Percentiles rank a stretch among this genome's conserved stretches.
phyloP scores from a whole-genome alignment of 768 basidiomycete genomes.

The Naematelia aurantialba region DNA sequence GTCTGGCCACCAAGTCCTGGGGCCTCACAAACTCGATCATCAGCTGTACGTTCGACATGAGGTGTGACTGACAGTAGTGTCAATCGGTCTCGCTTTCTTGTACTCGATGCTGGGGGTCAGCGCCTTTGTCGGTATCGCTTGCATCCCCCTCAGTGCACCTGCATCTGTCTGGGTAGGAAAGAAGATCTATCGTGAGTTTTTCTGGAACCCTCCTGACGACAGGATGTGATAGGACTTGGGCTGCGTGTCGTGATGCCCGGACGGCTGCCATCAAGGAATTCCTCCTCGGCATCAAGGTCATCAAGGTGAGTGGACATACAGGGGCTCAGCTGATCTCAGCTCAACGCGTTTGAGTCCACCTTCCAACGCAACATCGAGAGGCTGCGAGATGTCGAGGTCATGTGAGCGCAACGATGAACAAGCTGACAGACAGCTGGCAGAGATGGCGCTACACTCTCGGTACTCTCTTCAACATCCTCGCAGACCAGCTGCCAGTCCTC shows the following conservation, averaged over 20 bases:
- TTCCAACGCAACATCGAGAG: conserved; percentile 25
- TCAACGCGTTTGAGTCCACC: conserved; percentile 44
- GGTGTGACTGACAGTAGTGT: conserved; percentile 23
- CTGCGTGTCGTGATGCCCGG: conserved; percentile 32
- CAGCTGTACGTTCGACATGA: conserved; percentile 12
- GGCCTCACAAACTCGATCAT: conserved; percentile 28
- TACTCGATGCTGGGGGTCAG: conserved; percentile 40
- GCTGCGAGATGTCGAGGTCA: conserved; percentile 32
- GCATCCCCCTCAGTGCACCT: conserved; percentile 32
- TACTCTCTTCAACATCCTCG: conserved; percentile 42
- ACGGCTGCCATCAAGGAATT: conserved; percentile 41
- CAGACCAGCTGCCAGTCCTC: conserved; percentile 32
- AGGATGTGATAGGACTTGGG: conserved; percentile 41
- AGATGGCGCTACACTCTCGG: conserved; percentile 44
- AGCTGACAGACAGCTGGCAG: conserved; percentile 28
- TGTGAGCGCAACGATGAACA: conserved; percentile 17
- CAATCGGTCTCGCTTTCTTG: conserved; percentile 29
- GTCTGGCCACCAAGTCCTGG: conserved; percentile 30
- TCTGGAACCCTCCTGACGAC: conserved; percentile 1
- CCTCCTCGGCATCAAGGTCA: conserved; percentile 39
- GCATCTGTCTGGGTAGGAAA: conserved; percentile 21
- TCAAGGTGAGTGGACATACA: conserved; percentile 32
- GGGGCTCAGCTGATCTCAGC: conserved; percentile 8
- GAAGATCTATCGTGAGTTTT: conserved; percentile 27
- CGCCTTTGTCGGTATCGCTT: conserved; percentile 39